Base-by-base conservation (phyloP, 2,329 filamentous ascomycete genomes). In the Pyrenochaeta sp. region DNA sequence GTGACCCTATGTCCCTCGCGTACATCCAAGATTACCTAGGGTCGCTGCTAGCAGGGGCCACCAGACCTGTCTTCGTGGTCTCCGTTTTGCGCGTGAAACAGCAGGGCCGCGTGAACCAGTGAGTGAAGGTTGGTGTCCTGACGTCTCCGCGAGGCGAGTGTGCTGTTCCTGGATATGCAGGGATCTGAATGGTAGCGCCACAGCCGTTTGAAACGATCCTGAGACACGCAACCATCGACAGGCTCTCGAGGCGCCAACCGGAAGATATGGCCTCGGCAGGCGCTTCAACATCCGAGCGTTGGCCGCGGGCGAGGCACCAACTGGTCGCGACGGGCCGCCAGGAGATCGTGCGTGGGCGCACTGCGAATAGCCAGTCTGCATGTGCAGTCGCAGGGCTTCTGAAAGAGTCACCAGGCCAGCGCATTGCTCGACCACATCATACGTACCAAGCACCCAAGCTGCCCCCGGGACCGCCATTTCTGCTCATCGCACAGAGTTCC, bases 1-100 rank as follows among this genome's bases (percentile, higher is more conserved):
- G 73, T 65, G 60, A 64, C 68, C 65, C 53, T 65, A 67, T 68
- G 61, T 63, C 58, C 62, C 56, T 63, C 52, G 63, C 64, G 68
- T 62, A 47, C 59, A 64, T 56, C 44, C 53, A 62, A 67, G 50
- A 71, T 67, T 68, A 61, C 59, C 52, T 56, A 62, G 67, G 69
- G 49, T 51, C 39, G 56, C 45, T 51, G 52, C 57, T 59, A 66
- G 62, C 72, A 71, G 62, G 73, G 71, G 61, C 51, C 46, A 51
- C 61, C 56, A 59, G 34, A 65, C 61, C 58, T 64, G 63, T 68
- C 56, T 66, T 62, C 57, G 57, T 50, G 61, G 64, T 59, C 50
- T 49, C 50, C 57, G 55, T 30, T 66, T 52, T 52, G 65, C 65
- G 73, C 55, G 64, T 74, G 73, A 76, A 76, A 76, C 73, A 72